Base-by-base conservation (phyloP, 148 eudicot genomes). In the Cornus suecica region DNA sequence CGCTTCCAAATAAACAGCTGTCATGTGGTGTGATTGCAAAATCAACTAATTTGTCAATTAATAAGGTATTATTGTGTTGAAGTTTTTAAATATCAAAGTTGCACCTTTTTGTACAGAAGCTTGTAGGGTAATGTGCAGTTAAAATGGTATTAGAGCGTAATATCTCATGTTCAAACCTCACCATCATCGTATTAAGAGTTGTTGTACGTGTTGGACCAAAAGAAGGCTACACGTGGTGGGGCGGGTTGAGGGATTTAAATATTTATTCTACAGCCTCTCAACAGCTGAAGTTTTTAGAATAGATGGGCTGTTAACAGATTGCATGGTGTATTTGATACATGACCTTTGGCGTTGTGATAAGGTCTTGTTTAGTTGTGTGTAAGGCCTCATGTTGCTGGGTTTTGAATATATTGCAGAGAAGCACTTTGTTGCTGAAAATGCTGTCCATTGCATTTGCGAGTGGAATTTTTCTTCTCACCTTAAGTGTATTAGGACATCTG, bases 1-100 rank as follows among this genome's bases (percentile, higher is more conserved):
- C 99, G 25, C 86, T 93, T 61, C 97, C 98, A 5, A 61, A 70
- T 34, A 93, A 90, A 77, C 87, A 87, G 79, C 82, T 96, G 42
- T 81, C 86, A 72, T 80, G 84, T 76, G 78, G 81, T 79, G 76
- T 63, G 60, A 68, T 77, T 66, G 75, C 80, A 83, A 90, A 80
- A 71, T 75, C 89, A 11, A 85, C 86, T 62, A 87, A 84, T 34
- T 34, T 86, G 80, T 68, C 84, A 42, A 80, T 79, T 48, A 83
- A 69, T 32, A 88, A 88, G 99, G 99, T 93, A 88, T 65, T 20
- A 15, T 48, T n/a, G n/a, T 68, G 51, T 1, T 68, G n/a, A 14
- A 2, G 70, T 10, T 24, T 31, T 67, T 27, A 11, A 16, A 18
- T 15, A 4, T 58, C 4, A 32, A 29, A 8, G 65, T n/a, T n/a